Percentiles rank a stretch among this genome's conserved stretches.
These are phyloP conservation scores for Pythium phragmiticola DNA, from an alignment of 352 stramenopile genomes.

Conservation along the genomic window DNA sequence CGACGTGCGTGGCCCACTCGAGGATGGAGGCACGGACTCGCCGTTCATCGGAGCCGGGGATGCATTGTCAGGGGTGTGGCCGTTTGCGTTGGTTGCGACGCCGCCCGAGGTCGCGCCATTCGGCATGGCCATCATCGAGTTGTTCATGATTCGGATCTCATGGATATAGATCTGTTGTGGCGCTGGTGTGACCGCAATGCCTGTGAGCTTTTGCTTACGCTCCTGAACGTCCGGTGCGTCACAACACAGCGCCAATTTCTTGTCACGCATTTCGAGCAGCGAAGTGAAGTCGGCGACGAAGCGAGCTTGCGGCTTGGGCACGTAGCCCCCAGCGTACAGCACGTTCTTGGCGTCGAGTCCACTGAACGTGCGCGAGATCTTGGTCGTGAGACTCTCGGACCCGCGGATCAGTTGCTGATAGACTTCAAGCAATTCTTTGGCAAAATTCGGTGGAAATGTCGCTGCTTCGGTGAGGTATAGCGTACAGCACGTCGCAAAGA, in stretches of 20 bases:
- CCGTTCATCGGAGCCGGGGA: conserved; percentile 9
- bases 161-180: conserved; percentile 75
- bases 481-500: conserved; percentile 86
- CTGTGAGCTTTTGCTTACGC: conserved; percentile 79
- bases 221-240: conserved; percentile 49
- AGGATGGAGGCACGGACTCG: conserved; percentile 3
- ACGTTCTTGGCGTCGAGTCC: conserved; percentile 67
- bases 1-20: neutral
- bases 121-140: neutral
- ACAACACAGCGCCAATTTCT: conserved; percentile 47
- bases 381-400: conserved; percentile 70
- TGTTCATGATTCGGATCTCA: conserved; percentile 59
- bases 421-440: conserved; percentile 67
- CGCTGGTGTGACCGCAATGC: conserved; percentile 69
- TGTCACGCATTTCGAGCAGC: conserved; percentile 73
- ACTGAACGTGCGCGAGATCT: conserved; percentile 79
- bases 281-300: conserved; percentile 81
- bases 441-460: conserved; percentile 69
- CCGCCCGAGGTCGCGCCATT: conserved; percentile 4
- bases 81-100: conserved; percentile 4
- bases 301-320: conserved; percentile 72
- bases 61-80: conserved; percentile 10
- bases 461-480: conserved; percentile 72
- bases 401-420: conserved; percentile 77
- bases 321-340: conserved; percentile 51